Base-by-base conservation (phyloP, 2,329 filamentous ascomycete genomes). In the Diaporthe aspalathi region DNA sequence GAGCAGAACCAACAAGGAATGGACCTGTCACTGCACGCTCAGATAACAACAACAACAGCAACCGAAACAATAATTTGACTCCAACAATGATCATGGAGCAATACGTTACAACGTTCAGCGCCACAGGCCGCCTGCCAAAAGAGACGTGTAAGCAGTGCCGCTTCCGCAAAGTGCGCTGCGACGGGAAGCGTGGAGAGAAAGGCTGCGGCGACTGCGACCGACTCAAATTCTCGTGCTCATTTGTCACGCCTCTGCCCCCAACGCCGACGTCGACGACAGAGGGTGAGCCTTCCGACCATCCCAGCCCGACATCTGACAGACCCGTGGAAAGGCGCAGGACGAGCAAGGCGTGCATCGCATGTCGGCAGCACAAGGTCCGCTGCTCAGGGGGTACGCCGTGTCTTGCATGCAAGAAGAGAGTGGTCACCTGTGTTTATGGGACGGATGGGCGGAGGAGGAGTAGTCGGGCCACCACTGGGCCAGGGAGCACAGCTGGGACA, bases 141-240 rank as follows among this genome's bases (percentile, higher is more conserved):
- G 72, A 73, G 14, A 73, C 72, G 8, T 73, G 72, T 62, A 71
- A 57, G 57, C 72, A 73, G 14, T 73, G 72, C 54, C 47, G 72
- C 5, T 72, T 72, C 9, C 70, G 72, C 47, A 73, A 73, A 17
- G 72, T 73, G 1, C 67, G 69, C 17, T 73, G 71, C 14, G 71
- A 73, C 43, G 71, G 71, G 1, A 38, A 40, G 3, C 69, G 29
- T 16, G 68, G 65, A 53, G 69, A 71, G 0, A 72, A 72, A 29
- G 72, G 69, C 17, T 72, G 72, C 20, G 72, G 69, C 14, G 70
- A 72, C 60, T 73, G 72, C 47, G 70, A 72, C 20, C 54, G 72
- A 45, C 60, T 72, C 16, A 73, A 72, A 40, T 72, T 72, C 22
- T 52, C 63, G 56, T 73, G 72, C 22, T 73, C 72, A 53, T 60